A percentile compares a stretch with the other conserved stretches of the same genome.
These are phyloP conservation scores for Phaffomyces thermotolerans DNA, from an alignment of 805 yeast genomes.

Conservation along the genomic window DNA sequence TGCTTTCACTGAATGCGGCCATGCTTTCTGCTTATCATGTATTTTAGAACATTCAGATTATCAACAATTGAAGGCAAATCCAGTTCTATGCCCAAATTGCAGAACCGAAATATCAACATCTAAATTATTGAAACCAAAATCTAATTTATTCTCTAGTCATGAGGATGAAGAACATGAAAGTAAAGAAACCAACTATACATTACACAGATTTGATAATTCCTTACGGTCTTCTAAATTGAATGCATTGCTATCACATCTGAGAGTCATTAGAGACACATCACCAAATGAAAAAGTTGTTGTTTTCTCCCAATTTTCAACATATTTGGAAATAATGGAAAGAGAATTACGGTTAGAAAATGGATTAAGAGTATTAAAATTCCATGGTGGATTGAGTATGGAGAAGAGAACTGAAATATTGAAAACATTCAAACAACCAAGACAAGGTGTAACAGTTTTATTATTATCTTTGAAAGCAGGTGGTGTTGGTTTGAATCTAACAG, in stretches of 20 bases:
- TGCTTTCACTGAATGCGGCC: constrained; percentile 72
- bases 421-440: constrained; percentile 38
- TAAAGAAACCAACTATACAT: constrained; percentile 1
- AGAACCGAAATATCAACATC: constrained; percentile 46
- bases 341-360: constrained; percentile 46
- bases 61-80: constrained; percentile 41
- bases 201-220: constrained; percentile 21
- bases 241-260: constrained; percentile 57
- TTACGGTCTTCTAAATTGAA: constrained; percentile 63
- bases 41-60: constrained; percentile 67
- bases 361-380: constrained; percentile 61
- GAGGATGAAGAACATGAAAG: constrained; percentile 12
- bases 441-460: constrained; percentile 43
- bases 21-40: constrained; percentile 70
- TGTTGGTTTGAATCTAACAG: constrained; percentile 81
- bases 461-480: constrained; percentile 90
- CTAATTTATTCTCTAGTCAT: constrained; percentile 15
- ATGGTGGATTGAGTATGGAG: constrained; percentile 65
- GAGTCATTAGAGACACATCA: constrained; percentile 43
- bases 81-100: constrained; percentile 70
- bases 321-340: constrained; percentile 62
- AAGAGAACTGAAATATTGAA: constrained; percentile 57
- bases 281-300: constrained; percentile 74
- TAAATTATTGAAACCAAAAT: constrained; percentile 30
- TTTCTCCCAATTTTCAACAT: constrained; percentile 85